Conservation (phyloP, 805 yeast genomes). For the Candida tallmaniae region DNA sequence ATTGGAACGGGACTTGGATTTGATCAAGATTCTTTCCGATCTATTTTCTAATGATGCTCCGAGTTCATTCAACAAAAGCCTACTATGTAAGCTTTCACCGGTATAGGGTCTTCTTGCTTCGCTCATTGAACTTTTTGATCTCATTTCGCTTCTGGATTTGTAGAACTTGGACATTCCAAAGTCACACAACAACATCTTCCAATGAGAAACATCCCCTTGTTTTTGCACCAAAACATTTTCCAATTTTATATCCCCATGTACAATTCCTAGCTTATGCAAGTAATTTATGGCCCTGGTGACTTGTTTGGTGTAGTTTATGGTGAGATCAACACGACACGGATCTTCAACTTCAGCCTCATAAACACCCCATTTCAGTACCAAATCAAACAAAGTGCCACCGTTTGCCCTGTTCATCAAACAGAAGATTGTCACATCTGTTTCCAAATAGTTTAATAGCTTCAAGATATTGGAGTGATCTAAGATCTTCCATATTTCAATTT, state of each 20-base stretch:
- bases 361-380: slow-evolving; percentile 63
- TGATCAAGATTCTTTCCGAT: slow-evolving; percentile 7
- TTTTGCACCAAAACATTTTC: slow-evolving; percentile 69
- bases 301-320: slow-evolving; percentile 29
- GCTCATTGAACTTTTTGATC: slow-evolving; percentile 17
- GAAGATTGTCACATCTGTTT: slow-evolving; percentile 61
- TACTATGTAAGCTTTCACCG: slow-evolving; percentile 22
- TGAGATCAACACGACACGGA: slow-evolving; percentile 7
- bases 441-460: slow-evolving; percentile 56
- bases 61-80: slow-evolving; percentile 8
- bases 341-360: slow-evolving; percentile 7
- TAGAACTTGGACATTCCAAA: slow-evolving; percentile 71
- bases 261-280: slow-evolving; percentile 54
- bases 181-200: slow-evolving; percentile 65
- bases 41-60: slow-evolving; percentile 6
- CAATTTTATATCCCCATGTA: slow-evolving; percentile 79
- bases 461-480: slow-evolving; percentile 63
- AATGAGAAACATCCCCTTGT: slow-evolving; percentile 16
- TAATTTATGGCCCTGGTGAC: slow-evolving; percentile 56
- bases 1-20: slow-evolving; percentile 11
- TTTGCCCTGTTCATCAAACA: slow-evolving; percentile 64
- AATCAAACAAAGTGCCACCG: slow-evolving; percentile 80
- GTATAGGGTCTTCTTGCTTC: slow-evolving; percentile 29
- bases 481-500: slow-evolving; percentile 70
- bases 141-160: slow-evolving; percentile 11